These are phyloP conservation scores for Solidago caesia DNA, from an alignment of 129 eudicot species.

Conservation along the genomic window DNA sequence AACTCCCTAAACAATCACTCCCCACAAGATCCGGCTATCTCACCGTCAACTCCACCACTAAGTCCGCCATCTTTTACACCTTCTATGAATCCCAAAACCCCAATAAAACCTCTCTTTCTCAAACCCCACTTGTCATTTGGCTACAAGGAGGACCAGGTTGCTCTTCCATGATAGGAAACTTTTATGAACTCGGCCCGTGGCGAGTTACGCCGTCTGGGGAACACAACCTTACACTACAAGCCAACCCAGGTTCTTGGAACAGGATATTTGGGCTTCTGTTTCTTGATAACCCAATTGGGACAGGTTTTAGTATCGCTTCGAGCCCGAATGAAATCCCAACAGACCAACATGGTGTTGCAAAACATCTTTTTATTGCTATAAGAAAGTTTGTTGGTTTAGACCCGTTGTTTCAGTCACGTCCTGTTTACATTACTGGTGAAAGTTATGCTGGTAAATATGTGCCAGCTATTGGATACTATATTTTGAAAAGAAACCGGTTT, in stretches of 20 bases:
- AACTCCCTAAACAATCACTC: slow-evolving; percentile 61
- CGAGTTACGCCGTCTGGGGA: slow-evolving; percentile 39
- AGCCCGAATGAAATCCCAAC: slow-evolving; percentile 61
- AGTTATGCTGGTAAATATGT: slow-evolving; percentile 95
- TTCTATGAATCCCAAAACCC: slow-evolving; percentile 74
- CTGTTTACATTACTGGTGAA: slow-evolving; percentile 80
- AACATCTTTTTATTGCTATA: slow-evolving; percentile 62
- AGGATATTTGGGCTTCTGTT: slow-evolving; percentile 72
- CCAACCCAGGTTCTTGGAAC: slow-evolving; percentile 82
- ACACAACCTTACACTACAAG: slow-evolving; percentile 40
- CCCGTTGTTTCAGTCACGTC: slow-evolving; percentile 51
- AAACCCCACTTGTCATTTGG: slow-evolving; percentile 85
- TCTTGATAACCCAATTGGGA: slow-evolving; percentile 82
- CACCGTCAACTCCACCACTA: slow-evolving; percentile 58
- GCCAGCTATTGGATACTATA: slow-evolving; percentile 74
- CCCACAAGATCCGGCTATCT: slow-evolving; percentile 96
- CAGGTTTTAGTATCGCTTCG: slow-evolving; percentile 78
- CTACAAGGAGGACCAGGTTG: slow-evolving; percentile 98
- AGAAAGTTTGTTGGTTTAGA: slow-evolving; percentile 50
- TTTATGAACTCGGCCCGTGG: slow-evolving; percentile 85
- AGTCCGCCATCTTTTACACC: slow-evolving; percentile 79
- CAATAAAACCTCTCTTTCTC: slow-evolving; percentile 31
- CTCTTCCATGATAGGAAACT: slow-evolving; percentile 80
- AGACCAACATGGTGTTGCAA: slow-evolving; percentile 61
- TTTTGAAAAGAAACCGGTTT: slow-evolving; percentile 48